Conservation (phyloP, 345 rosid species). For the Acer saccharum region DNA sequence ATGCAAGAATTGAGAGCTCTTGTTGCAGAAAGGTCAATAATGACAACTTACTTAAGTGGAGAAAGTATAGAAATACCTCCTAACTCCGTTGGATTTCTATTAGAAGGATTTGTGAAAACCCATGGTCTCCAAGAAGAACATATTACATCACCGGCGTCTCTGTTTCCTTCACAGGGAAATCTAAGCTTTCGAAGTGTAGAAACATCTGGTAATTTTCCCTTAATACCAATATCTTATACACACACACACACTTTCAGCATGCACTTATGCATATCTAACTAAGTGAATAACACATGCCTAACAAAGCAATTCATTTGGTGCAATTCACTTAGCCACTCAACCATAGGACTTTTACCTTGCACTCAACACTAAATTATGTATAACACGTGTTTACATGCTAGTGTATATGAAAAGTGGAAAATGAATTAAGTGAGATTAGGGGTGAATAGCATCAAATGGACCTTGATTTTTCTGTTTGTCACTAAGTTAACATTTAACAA, state of each 20-base stretch:
- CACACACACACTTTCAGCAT: neutral
- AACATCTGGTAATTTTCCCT: constrained; percentile 52
- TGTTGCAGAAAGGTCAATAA: constrained; percentile 62
- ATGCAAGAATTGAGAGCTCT: constrained; percentile 83
- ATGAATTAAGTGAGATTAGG: too few relatives aligned
- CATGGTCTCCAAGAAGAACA: constrained; percentile 60
- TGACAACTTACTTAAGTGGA: constrained; percentile 62
- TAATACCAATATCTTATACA: neutral
- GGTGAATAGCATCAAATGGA: too few relatives aligned
- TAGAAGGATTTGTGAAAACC: constrained; percentile 78
- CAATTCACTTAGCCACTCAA: neutral
- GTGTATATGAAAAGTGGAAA: neutral
- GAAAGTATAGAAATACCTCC: constrained; percentile 66
- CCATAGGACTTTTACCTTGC: neutral
- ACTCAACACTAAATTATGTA: neutral
- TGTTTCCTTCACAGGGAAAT: constrained; percentile 49
- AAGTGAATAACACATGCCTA: neutral
- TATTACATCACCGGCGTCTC: constrained; percentile 62
- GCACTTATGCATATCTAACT: neutral
- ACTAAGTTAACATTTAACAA: too few relatives aligned
- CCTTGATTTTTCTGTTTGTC: too few relatives aligned
- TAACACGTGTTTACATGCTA: neutral
- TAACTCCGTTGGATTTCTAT: constrained; percentile 65
- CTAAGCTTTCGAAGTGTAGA: constrained; percentile 55
- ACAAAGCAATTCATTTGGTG: neutral